These are phyloP conservation scores for Iris pallida DNA, from an alignment of 116 monocot species.

Conservation along the genomic window DNA sequence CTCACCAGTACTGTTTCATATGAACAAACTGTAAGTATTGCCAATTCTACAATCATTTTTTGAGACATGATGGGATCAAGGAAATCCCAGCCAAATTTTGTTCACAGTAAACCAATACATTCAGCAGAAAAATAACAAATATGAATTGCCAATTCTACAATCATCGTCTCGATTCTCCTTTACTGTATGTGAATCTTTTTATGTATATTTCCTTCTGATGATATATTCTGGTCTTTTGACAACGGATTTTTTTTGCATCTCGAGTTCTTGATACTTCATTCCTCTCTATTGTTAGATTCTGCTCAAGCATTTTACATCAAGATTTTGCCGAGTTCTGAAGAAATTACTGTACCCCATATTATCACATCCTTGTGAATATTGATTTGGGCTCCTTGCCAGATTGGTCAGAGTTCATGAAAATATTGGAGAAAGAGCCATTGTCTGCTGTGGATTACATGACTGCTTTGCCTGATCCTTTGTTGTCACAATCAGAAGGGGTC, in stretches of 20 bases:
- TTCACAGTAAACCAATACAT: background rate
- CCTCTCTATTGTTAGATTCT: constrained; percentile 35
- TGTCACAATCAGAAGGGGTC: constrained; percentile 5
- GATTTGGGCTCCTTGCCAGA: constrained; percentile 46
- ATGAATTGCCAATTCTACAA: background rate
- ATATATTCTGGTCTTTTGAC: too few relatives aligned
- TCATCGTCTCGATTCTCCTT: background rate
- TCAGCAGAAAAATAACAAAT: too few relatives aligned
- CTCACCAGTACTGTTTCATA: constrained; percentile 45
- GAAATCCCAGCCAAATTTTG: background rate
- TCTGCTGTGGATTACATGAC: constrained; percentile 2
- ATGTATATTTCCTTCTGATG: background rate
- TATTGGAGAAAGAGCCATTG: constrained; percentile 22
- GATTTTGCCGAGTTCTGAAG: constrained; percentile 51
- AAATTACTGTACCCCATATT: constrained; percentile 28
- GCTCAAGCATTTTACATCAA: constrained; percentile 40
- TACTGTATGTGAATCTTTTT: background rate
- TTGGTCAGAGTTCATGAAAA: constrained; percentile 41
- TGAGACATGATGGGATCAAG: background rate
- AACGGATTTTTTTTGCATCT: background rate
- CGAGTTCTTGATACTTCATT: background rate
- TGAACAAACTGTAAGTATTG: constrained; percentile 63
- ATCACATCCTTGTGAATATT: constrained; percentile 14
- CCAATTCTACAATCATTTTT: background rate
- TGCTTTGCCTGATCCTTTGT: constrained; percentile 18